Evolutionary conservation across 1,284 basidiomycete genomes (phyloP).

Genomic region (Sporisorium scitamineum): DNA sequence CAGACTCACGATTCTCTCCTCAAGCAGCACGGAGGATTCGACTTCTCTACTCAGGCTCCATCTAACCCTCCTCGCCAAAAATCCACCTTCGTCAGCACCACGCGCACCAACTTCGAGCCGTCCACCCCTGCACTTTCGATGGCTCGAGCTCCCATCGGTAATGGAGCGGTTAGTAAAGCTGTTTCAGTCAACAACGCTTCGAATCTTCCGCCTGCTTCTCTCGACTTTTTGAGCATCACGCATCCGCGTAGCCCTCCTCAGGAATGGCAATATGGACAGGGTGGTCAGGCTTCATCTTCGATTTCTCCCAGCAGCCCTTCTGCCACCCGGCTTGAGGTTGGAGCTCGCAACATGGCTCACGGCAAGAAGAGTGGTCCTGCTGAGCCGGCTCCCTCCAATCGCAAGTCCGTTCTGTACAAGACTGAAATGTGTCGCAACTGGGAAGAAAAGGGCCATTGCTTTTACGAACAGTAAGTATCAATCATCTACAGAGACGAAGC

Average conservation of each 20-base stretch:
- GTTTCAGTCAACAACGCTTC: neutral
- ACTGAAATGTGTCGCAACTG: conserved; percentile 90
- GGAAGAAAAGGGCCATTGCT: conserved; percentile 90
- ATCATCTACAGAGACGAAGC: neutral
- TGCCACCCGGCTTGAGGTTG: neutral
- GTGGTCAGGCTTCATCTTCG: neutral
- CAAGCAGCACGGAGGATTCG: neutral
- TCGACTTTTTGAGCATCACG: neutral
- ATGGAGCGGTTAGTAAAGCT: neutral
- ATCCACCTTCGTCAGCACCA: neutral
- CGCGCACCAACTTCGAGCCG: neutral
- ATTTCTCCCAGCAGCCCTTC: neutral
- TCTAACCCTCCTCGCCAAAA: neutral
- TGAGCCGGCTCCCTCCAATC: conserved; percentile 77
- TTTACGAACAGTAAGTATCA: conserved; percentile 74
- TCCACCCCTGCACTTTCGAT: neutral
- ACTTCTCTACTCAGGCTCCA: neutral
- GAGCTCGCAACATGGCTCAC: too few species aligned
- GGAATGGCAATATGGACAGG: neutral
- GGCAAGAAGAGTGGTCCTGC: neutral
- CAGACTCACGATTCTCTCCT: neutral
- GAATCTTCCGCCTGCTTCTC: neutral
- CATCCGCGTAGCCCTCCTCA: neutral
- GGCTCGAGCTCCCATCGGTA: neutral
- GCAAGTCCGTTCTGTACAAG: conserved; percentile 88